Evolutionary conservation across 2,329 filamentous ascomycete species (phyloP), one percentile per base, ranked within the genome.

Genomic region (Neopestalotiopsis sp.): DNA sequence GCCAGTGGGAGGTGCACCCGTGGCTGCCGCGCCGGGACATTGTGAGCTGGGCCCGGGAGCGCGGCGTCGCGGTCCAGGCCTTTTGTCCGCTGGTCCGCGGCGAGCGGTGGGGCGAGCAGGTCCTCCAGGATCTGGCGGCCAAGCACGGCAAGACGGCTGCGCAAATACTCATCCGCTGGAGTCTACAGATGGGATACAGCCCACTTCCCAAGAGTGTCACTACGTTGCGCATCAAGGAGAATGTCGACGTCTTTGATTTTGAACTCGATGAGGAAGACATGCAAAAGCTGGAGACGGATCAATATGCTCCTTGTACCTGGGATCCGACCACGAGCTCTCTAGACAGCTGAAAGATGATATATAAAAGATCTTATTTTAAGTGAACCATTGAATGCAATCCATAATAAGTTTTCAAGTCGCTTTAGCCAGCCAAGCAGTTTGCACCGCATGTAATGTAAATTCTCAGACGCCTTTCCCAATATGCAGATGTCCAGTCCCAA

Each of bases 1-100:
- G 94, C 56, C 95, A 97, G 81, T 94, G 92, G 81, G 95, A 98
- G 81, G 83, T 98, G 12, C 95, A 98, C 80, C 95, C 95, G 0
- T 98, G 94, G 94, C 89, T 94, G 57, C 86, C 90, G 9, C 86
- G 94, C n/a, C 83, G 86, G 28, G 94, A 97, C 76, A 94, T 98
- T 70, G 90, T 91, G 9, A 83, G 88, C 61, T 98, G 94, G 94
- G 92, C 92, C 74, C 79, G 85, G 71, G 85, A 90, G 79, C 85
- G 89, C 20, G 85, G 85, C 70, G 83, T 93, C 24, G 86, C 89
- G 40, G 78, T 92, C 14, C 86, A 94, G 80, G 89, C 89, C 0
- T 91, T 90, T 76, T 86, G 83, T 57, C 89, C 89, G 13, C 82
- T 91, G 57, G 87, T 90, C 1, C 83, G 86, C 59, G 94, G 93